Percentiles rank a stretch among this genome's conserved stretches.
phyloP scores from a whole-genome alignment of 495 filamentous ascomycete species.

The Xylaria flabelliformis region DNA sequence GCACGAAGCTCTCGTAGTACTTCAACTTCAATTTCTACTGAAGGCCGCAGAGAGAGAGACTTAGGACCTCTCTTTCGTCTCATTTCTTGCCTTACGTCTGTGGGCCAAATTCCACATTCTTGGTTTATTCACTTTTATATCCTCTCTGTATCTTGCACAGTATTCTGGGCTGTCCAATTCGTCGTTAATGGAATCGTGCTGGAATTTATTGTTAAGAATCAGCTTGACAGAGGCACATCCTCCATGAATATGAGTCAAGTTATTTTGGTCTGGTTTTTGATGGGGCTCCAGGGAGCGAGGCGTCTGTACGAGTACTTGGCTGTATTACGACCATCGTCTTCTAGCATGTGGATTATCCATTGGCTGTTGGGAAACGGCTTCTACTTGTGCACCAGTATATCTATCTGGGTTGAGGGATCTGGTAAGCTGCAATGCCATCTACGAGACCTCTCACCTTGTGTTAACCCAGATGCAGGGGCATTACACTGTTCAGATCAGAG shows the following conservation, averaged over 20 bases:
- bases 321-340: constrained; percentile 67
- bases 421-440: constrained; percentile 53
- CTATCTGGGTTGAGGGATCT: constrained; percentile 87
- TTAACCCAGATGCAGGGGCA: constrained; percentile 32
- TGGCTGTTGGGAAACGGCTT: constrained; percentile 80
- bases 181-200: constrained; percentile 60
- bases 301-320: constrained; percentile 74
- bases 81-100: constrained; percentile 43
- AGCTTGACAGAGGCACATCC: constrained; percentile 34
- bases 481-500: constrained; percentile 36
- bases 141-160: constrained; percentile 68
- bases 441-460: constrained; percentile 26
- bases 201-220: constrained; percentile 44
- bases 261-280: constrained; percentile 68
- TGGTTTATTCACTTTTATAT: constrained; percentile 92
- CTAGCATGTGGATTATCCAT: constrained; percentile 82
- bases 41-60: constrained; percentile 1
- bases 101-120: constrained; percentile 73
- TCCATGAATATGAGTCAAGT: constrained; percentile 72
- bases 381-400: constrained; percentile 73
- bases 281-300: constrained; percentile 75
- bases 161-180: constrained; percentile 81
- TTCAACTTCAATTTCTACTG: not conserved
- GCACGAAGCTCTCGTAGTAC: constrained; percentile 39
- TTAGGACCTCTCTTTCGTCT: constrained; percentile 32